Evolutionary conservation across 179 eudicot species (phyloP).

Genomic region (Spinacia oleracea): DNA sequence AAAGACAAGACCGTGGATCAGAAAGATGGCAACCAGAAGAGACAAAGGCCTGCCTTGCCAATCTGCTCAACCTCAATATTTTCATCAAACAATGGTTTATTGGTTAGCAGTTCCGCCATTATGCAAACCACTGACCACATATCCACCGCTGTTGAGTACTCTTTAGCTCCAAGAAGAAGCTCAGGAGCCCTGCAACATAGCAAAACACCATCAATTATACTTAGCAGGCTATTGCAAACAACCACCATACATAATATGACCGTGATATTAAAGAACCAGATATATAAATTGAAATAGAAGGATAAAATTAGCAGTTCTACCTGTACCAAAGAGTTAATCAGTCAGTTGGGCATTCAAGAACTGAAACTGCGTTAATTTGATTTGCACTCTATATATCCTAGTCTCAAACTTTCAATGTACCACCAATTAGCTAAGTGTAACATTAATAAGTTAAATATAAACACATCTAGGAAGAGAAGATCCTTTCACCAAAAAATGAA

Average conservation of each 20-base stretch:
- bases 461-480: too few relatives aligned
- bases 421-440: too few relatives aligned
- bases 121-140: slow-evolving; percentile 79
- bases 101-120: slow-evolving; percentile 56
- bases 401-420: too few relatives aligned
- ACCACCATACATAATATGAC: background rate
- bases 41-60: slow-evolving; percentile 39
- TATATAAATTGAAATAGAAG: background rate
- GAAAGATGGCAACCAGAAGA: background rate
- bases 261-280: background rate
- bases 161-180: slow-evolving; percentile 54
- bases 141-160: slow-evolving; percentile 66
- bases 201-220: background rate
- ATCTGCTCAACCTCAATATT: slow-evolving; percentile 53
- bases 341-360: too few relatives aligned
- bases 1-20: background rate
- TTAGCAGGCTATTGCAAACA: background rate
- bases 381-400: too few relatives aligned
- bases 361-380: too few relatives aligned
- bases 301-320: slow-evolving; percentile 22
- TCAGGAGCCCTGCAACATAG: slow-evolving; percentile 56
- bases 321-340: slow-evolving; percentile 82
- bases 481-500: too few relatives aligned
- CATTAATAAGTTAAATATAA: too few relatives aligned
- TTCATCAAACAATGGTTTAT: slow-evolving; percentile 57